These are phyloP conservation scores for Arabidopsis hybrid DNA, from an alignment of 441 rosid genomes.

Conservation along the genomic window DNA sequence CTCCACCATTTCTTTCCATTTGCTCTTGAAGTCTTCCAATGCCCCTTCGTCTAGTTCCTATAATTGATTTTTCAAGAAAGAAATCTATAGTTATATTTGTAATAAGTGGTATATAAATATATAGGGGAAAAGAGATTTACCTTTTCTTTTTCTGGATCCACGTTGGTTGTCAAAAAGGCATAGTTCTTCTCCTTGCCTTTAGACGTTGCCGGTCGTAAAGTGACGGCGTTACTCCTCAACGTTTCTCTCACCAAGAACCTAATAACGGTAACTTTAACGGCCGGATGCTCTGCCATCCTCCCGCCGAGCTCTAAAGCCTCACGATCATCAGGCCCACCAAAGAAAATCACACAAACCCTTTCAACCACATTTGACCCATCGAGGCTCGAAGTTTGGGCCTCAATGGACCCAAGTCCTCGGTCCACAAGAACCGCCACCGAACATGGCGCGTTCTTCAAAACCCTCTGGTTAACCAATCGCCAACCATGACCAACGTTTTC, in stretches of 20 bases:
- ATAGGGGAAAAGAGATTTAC: constrained; percentile 35
- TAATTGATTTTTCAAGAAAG: not conserved
- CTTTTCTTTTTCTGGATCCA: constrained; percentile 61
- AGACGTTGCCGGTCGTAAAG: constrained; percentile 48
- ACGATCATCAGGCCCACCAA: constrained; percentile 83
- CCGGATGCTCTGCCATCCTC: constrained; percentile 78
- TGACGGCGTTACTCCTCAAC: constrained; percentile 40
- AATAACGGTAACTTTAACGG: constrained; percentile 57
- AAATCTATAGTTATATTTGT: not conserved
- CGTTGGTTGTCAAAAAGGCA: constrained; percentile 56
- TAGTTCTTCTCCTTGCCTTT: constrained; percentile 52
- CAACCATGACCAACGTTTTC: constrained; percentile 75
- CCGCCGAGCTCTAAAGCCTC: constrained; percentile 73
- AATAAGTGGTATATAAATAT: not conserved
- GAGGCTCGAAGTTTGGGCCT: constrained; percentile 38
- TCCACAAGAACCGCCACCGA: constrained; percentile 83
- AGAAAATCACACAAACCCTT: constrained; percentile 66
- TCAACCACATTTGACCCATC: constrained; percentile 43
- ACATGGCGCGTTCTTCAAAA: constrained; percentile 69
- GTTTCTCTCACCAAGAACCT: constrained; percentile 52
- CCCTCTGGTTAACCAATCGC: constrained; percentile 74
- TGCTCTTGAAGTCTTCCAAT: constrained; percentile 52
- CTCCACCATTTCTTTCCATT: constrained; percentile 52
- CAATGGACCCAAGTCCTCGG: constrained; percentile 68
- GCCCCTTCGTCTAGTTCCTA: constrained; percentile 64